Evolutionary conservation across 371 early-diverging fungal species (phyloP), one percentile per base, ranked within the genome.

Genomic region (Mucor ambiguus): DNA sequence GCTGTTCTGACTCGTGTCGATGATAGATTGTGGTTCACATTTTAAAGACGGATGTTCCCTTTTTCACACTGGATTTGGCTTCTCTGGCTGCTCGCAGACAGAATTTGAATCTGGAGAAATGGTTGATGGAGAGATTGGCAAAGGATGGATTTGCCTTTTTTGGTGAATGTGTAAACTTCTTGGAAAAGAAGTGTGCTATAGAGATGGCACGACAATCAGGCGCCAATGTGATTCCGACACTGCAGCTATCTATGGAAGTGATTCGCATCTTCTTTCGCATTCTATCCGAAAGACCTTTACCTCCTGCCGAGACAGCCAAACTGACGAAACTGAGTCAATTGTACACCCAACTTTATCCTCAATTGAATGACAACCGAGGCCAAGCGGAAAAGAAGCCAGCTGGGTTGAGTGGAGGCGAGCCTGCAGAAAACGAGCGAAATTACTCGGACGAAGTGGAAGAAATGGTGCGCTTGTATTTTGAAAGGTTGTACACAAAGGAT

Each of bases 21-120:
- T 8, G 48, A 4, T 68, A 92, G 91, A 90, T 92, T 35, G 75
- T 96, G 29, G 76, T 85, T 16, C 82, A 86, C 58, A 82, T 95
- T 20, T 76, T 96, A 35, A 87, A 90, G 63, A 74, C 84, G 32
- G 88, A 90, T 63, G 81, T 88, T 2, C 91, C 84, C 44, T 74
- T 78, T 11, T 95, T 95, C 61, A 72, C 90, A 1, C 86, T 96
- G 29, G 96, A 95, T 61, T 74, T 96, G 38, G 95, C 95, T 6
- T 86, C 92, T 1, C 77, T 96, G 26, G 95, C 96, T 35, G 90
- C 90, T 6, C 83, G 93, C 28, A 71, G 94, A 66, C 92, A 93
- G 60, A 89, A 89, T 64, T 74, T 96, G 18, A 93, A 93, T 68
- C 70, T 96, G 20, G 95, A 93, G 61, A 94, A 92, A 73, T 96